Evolutionary conservation across 768 basidiomycete genomes (phyloP).

Genomic region (Fomitopsis pulvina): DNA sequence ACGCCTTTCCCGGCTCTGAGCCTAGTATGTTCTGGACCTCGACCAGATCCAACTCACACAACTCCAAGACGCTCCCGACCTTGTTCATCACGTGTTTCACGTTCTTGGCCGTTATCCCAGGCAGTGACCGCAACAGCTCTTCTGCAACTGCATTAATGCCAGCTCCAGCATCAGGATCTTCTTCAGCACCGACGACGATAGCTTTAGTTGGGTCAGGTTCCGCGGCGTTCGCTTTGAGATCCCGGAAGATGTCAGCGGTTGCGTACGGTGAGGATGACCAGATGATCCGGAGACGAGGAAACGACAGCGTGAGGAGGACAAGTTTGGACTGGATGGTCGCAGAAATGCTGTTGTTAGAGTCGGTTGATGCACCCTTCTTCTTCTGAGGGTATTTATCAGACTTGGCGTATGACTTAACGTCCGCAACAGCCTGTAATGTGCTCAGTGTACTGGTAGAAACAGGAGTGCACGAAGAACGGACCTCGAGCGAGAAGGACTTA

Average conservation of each 20-base stretch:
- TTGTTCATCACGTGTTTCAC: constrained; percentile 77
- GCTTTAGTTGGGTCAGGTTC: constrained; percentile 81
- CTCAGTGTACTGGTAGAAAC: background rate
- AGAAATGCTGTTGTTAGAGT: constrained; percentile 29
- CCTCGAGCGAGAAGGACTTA: constrained; percentile 89
- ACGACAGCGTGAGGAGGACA: constrained; percentile 80
- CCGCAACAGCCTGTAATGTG: constrained; percentile 46
- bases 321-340: constrained; percentile 85
- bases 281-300: constrained; percentile 89
- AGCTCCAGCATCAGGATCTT: constrained; percentile 57
- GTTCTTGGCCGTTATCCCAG: constrained; percentile 82
- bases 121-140: constrained; percentile 76
- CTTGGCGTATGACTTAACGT: constrained; percentile 64
- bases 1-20: constrained; percentile 70
- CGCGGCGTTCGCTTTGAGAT: constrained; percentile 71
- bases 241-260: constrained; percentile 86
- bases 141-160: constrained; percentile 72
- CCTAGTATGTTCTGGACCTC: constrained; percentile 73
- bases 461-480: constrained; percentile 23
- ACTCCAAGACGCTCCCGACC: constrained; percentile 68
- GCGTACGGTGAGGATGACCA: constrained; percentile 97
- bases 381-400: constrained; percentile 50
- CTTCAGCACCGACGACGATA: constrained; percentile 74
- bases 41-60: constrained; percentile 56
- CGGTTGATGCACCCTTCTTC: constrained; percentile 32